Base-by-base conservation (phyloP, 352 stramenopile genomes). In the Achlya hypogyna region DNA sequence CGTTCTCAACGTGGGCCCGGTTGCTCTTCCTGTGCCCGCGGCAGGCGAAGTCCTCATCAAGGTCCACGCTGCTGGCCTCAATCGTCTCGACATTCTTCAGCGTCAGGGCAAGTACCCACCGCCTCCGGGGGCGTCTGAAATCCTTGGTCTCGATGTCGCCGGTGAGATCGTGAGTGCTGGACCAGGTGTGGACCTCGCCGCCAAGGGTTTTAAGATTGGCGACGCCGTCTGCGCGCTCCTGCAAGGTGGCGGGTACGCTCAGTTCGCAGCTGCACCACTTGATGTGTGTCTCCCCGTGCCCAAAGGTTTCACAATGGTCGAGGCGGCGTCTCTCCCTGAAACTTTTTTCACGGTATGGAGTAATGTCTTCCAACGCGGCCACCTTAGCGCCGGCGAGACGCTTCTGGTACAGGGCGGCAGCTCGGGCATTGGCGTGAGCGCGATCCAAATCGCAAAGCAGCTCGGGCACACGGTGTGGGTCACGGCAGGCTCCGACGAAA, bases 261-360 rank as follows among this genome's bases (percentile, higher is more conserved):
- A 79, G 35, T 76, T 74, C 22, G 56, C 38, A 10, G 43, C 56
- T 2, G 73, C 73, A 27, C 38, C 56, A 22, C 25, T 51, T 12
- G 18, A 70, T 28, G 31, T 64, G 25, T 54, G 20, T 27, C 31
- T 62, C 29, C 69, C 69, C 20, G 62, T 74, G 64, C 69, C 69
- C 22, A 72, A 71, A 22, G 66, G 66, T 28, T 71, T 31, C 20
- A 31, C 32, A 12, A 72, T 74, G 31, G 51, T 74, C 5, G 52
- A 64, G 16, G 66, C 74, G 3, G 72, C 74, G 18, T 73, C 70
- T 5, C 52, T 80, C 22, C 74, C 72, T 16, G 74, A 80, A 51
- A 72, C 74, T 1, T 70, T 65, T 52, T 77, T 80, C 49, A 80
- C 74, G 2, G 71, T 74, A 12, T 81, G 75, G 73, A 74, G 71